Base-by-base conservation (phyloP, 1,284 basidiomycete genomes). In the Omphalotus olearius region DNA sequence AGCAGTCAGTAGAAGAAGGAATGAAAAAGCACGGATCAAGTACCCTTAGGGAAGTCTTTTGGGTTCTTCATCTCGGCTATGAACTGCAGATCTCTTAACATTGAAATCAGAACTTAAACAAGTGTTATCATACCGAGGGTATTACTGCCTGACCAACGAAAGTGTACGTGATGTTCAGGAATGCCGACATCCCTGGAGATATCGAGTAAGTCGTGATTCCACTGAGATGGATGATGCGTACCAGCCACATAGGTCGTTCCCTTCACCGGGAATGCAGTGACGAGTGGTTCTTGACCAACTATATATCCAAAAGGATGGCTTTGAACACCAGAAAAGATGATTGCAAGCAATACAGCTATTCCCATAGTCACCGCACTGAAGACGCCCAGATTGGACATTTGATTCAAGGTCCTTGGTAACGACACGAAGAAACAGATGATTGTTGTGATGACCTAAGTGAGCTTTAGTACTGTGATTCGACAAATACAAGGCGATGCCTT, bases 1-100 rank as follows among this genome's bases (percentile, higher is more conserved):
- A 13, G 13, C 9, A 28, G 13, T 48, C 20, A 55, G 40, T 44
- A 17, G 48, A n/a, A 33, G 30, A 28, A 13, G 14, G 14, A 28
- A 1, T 16, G 26, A 4, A 13, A 17, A 2, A 33, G 26, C 2
- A 17, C 17, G 45, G 60, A 10, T 65, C 58, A 2, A 57, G n/a
- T 42, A 68, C 69, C 70, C 60, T 84, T 85, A 18, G 80, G 80
- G 68, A 87, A 87, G 54, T 86, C 82, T 52, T 75, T 73, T 0
- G 80, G 80, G 20, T 77, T 66, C 58, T 72, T 70, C 79, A 82
- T 80, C 60, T 81, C 78, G 1, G 74, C 75, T 52, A 80, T 79
- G 59, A 80, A 79, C 59, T 70, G 56, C n/a, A 48, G n/a, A 11
- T 14, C 7, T 23, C 25, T 48, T 11, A 48, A 11, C 38, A 28